Percentiles rank a stretch among this genome's conserved stretches.
Evolutionary conservation across 768 basidiomycete species (phyloP).

Genomic region (Trametes gibbosa): DNA sequence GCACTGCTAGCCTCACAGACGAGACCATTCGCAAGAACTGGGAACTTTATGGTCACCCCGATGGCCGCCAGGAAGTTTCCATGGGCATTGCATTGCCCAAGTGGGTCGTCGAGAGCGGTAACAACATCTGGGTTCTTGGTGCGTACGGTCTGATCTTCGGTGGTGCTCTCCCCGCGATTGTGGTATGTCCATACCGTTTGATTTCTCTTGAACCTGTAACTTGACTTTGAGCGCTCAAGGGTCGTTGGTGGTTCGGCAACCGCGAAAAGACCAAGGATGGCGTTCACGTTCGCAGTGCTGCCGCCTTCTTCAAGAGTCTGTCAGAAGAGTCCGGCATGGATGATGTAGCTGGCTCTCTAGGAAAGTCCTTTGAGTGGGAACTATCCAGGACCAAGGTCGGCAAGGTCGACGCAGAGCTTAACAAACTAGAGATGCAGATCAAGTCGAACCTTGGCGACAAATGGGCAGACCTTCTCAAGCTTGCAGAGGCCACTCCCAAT

Average conservation of each 20-base stretch:
- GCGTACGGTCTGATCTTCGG: slow-evolving; percentile 88
- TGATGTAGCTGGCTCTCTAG: slow-evolving; percentile 70
- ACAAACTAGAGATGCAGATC: slow-evolving; percentile 52
- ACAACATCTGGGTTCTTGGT: slow-evolving; percentile 88
- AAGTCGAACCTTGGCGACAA: slow-evolving; percentile 45
- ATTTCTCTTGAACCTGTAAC: not conserved
- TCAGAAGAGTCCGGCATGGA: slow-evolving; percentile 74
- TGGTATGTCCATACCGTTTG: slow-evolving; percentile 44
- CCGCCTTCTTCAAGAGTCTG: slow-evolving; percentile 84
- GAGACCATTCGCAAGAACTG: slow-evolving; percentile 89
- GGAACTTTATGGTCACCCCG: slow-evolving; percentile 88
- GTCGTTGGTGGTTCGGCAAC: slow-evolving; percentile 97
- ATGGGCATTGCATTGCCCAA: slow-evolving; percentile 94
- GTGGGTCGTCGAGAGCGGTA: slow-evolving; percentile 91
- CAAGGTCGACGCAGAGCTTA: slow-evolving; percentile 34
- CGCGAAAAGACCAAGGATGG: slow-evolving; percentile 91
- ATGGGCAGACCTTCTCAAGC: slow-evolving; percentile 50
- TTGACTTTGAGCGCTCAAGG: slow-evolving; percentile 38
- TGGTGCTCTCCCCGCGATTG: slow-evolving; percentile 78
- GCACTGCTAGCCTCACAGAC: slow-evolving; percentile 70
- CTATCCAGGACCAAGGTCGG: slow-evolving; percentile 29
- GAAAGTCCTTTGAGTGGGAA: slow-evolving; percentile 65
- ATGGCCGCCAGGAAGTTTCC: slow-evolving; percentile 91
- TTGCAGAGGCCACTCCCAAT: slow-evolving; percentile 33
- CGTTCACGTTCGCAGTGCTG: slow-evolving; percentile 75